Evolutionary conservation across 2,329 filamentous ascomycete genomes (phyloP), one percentile per base, ranked within the genome.

Genomic region (Penicillium sp.): DNA sequence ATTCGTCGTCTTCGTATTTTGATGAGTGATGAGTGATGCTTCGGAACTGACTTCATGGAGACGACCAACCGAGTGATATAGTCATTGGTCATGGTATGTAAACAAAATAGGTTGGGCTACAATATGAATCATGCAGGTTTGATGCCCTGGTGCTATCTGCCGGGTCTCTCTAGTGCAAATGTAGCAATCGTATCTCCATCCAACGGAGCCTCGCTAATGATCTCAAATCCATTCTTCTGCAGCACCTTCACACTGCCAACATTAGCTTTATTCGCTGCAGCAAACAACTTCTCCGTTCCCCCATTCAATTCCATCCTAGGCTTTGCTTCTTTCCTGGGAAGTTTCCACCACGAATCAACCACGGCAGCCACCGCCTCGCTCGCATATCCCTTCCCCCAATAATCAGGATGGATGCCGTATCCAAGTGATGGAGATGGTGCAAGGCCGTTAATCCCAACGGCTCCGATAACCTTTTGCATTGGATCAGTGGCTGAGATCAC

Each of bases 281-380:
- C 60, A 45, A 54, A 64, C 12, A 64, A 33, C 36, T 45, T 58
- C 45, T 64, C 62, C 9, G 10, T 42, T 3, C 36, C 7, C 6
- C 18, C 9, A 8, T 6, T 33, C 10, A 21, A 24, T 8, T 4
- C 31, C 2, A 38, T 6, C 16, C 42, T 24, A 10, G 28, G 28
- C 2, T 39, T 39, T 26, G 42, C 4, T 6, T 47, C 42, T 38
- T 29, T 49, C n/a, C 58, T 44, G 16, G 51, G 29, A 6, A 66
- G 55, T 5, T 54, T 58, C 62, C 64, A 66, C 62, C 64, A 67
- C 3, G 53, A 54, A 42, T 61, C 51, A 13, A 65, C 45, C 12
- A 65, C 42, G 3, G 51, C 60, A 31, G 45, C 36, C n/a, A 63
- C 55, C 4, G 64, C 64, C 53, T 67, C 64, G 10, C 53, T 64